phyloP scores from a whole-genome alignment of 306 rosid genomes.

The Gillenia trifoliata region DNA sequence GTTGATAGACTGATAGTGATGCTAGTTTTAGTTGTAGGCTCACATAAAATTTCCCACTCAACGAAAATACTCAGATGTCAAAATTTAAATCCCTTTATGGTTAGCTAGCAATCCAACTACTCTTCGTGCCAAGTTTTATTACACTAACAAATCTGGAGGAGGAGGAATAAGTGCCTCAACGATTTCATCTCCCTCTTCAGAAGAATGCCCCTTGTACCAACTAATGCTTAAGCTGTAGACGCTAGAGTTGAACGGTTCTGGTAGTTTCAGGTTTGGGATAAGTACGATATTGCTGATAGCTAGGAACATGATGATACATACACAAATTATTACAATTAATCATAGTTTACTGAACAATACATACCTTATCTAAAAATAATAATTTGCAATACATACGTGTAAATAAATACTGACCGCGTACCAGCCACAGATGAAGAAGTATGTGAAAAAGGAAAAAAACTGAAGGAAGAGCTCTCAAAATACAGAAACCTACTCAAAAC shows the following conservation, averaged over 20 bases:
- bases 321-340: neutral
- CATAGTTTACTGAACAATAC: no score
- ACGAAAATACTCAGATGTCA: no score
- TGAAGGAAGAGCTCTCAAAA: no score
- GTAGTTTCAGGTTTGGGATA: constrained; percentile 22
- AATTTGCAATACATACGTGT: no score
- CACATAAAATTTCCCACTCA: neutral
- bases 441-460: no score
- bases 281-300: neutral
- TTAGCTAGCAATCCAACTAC: neutral
- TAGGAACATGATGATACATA: neutral
- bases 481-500: no score
- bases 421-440: no score
- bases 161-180: constrained; percentile 39
- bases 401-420: no score
- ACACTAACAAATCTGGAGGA: neutral
- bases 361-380: no score
- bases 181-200: constrained; percentile 41
- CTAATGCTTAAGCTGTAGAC: constrained; percentile 43
- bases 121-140: neutral
- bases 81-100: neutral
- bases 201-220: constrained; percentile 37
- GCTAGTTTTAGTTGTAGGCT: neutral
- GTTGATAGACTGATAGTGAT: neutral
- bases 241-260: constrained; percentile 50